Evolutionary conservation across 345 rosid genomes (phyloP).

Genomic region (Arabidopsis thaliana): DNA sequence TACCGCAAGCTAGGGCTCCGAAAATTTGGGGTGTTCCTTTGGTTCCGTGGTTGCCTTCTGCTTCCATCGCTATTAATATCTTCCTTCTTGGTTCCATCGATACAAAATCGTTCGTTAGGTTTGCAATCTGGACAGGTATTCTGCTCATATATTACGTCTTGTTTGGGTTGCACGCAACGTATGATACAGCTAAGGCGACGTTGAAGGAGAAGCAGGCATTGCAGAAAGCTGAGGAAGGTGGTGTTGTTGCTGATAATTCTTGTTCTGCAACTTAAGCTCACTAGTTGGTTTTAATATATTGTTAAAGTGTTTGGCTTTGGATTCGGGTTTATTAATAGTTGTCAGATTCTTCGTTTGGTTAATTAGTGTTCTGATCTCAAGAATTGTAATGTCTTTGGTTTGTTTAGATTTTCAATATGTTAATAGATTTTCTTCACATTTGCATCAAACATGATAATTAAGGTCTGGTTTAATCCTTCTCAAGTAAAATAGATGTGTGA

Average conservation of each 20-base stretch:
- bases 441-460: slow-evolving; percentile 6
- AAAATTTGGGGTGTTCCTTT: slow-evolving; percentile 87
- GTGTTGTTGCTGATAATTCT: slow-evolving; percentile 31
- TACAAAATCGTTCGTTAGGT: slow-evolving; percentile 59
- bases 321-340: background rate
- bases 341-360: background rate
- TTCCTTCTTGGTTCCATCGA: slow-evolving; percentile 85
- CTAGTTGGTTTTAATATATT: slow-evolving; percentile 7
- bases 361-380: slow-evolving; percentile 6
- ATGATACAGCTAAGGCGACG: slow-evolving; percentile 61
- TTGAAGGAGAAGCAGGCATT: slow-evolving; percentile 16
- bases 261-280: slow-evolving; percentile 9
- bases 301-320: background rate
- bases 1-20: slow-evolving; percentile 74
- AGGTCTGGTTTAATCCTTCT: background rate
- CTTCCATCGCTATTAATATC: slow-evolving; percentile 70
- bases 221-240: slow-evolving; percentile 57
- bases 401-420: slow-evolving; percentile 2
- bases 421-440: background rate
- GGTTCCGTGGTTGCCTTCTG: slow-evolving; percentile 89
- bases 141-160: slow-evolving; percentile 69
- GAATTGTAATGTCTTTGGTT: slow-evolving; percentile 15
- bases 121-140: slow-evolving; percentile 63
- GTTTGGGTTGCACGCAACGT: slow-evolving; percentile 72
- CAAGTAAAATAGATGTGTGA: too few species aligned